These are phyloP conservation scores for Jimgerdemannia lactiflua DNA, from an alignment of 192 early-diverging fungal genomes.

Conservation along the genomic window DNA sequence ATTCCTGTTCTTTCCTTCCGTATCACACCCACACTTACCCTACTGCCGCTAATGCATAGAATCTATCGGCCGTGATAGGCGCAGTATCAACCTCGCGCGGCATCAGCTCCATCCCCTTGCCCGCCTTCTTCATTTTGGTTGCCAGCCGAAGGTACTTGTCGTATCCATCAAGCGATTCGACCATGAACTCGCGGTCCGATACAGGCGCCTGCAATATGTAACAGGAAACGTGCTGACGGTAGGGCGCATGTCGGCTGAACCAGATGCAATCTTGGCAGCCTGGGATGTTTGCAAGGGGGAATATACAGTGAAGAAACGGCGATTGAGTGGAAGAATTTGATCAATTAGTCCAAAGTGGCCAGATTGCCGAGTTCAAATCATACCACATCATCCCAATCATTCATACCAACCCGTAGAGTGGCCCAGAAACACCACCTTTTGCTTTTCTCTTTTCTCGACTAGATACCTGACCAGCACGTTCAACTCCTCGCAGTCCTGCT, in stretches of 20 bases:
- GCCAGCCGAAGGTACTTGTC: conserved; percentile 25
- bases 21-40: conserved; percentile 15
- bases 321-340: too few relatives aligned
- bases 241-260: conserved; percentile 23
- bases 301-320: too few relatives aligned
- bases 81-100: conserved; percentile 24
- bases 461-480: conserved; percentile 30
- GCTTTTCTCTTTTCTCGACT: conserved; percentile 21
- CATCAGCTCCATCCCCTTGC: conserved; percentile 35
- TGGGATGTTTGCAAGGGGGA: background rate
- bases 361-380: background rate
- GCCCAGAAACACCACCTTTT: conserved; percentile 33
- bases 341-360: too few relatives aligned
- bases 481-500: conserved; percentile 32
- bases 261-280: conserved; percentile 33
- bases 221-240: conserved; percentile 19
- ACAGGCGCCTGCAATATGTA: conserved; percentile 41
- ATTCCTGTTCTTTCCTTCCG: background rate
- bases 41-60: conserved; percentile 26
- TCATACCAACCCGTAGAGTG: conserved; percentile 35
- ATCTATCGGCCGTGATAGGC: conserved; percentile 37
- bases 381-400: background rate
- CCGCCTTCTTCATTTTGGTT: conserved; percentile 26
- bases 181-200: conserved; percentile 36
- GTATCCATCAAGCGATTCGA: conserved; percentile 19